Evolutionary conservation across 2,329 filamentous ascomycete genomes (phyloP).

Genomic region (Monilinia laxa): DNA sequence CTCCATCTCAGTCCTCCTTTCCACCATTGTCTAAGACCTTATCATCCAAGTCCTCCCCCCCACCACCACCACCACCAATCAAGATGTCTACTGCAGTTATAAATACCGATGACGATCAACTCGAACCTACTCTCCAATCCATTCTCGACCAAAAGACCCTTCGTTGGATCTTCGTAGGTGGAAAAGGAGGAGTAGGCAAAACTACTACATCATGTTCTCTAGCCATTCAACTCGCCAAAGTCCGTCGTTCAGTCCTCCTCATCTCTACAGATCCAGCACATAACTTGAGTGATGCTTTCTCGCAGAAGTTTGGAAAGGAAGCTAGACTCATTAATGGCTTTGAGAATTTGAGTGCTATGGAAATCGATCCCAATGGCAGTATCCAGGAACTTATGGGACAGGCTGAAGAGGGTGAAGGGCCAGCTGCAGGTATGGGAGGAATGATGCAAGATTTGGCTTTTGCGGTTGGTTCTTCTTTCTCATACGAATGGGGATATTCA

Average conservation of each 20-base stretch:
- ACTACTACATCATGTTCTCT: slow-evolving; percentile 99
- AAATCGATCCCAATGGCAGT: slow-evolving; percentile 97
- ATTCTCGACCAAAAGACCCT: slow-evolving; percentile 94
- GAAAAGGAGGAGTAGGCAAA: slow-evolving; percentile 97
- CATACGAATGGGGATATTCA: background rate
- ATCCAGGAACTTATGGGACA: slow-evolving; percentile 89
- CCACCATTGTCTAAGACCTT: background rate
- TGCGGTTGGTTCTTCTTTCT: slow-evolving; percentile 59
- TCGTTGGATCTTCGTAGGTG: slow-evolving; percentile 98
- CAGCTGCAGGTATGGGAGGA: slow-evolving; percentile 74
- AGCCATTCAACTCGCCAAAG: slow-evolving; percentile 93
- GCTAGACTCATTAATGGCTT: slow-evolving; percentile 90
- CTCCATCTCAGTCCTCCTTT: background rate
- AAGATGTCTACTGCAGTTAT: slow-evolving; percentile 48
- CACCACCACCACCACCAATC: background rate
- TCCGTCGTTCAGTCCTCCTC: slow-evolving; percentile 91
- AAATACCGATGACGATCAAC: slow-evolving; percentile 66
- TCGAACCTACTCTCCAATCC: slow-evolving; percentile 91
- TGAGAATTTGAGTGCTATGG: slow-evolving; percentile 93
- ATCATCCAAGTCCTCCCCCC: background rate
- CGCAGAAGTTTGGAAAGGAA: slow-evolving; percentile 99
- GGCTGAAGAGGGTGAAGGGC: slow-evolving; percentile 71
- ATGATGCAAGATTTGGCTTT: slow-evolving; percentile 99
- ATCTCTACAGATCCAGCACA: slow-evolving; percentile 98
- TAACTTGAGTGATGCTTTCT: slow-evolving; percentile 96